phyloP scores from a whole-genome alignment of 1,284 basidiomycete species.

The Pascua sp. region DNA sequence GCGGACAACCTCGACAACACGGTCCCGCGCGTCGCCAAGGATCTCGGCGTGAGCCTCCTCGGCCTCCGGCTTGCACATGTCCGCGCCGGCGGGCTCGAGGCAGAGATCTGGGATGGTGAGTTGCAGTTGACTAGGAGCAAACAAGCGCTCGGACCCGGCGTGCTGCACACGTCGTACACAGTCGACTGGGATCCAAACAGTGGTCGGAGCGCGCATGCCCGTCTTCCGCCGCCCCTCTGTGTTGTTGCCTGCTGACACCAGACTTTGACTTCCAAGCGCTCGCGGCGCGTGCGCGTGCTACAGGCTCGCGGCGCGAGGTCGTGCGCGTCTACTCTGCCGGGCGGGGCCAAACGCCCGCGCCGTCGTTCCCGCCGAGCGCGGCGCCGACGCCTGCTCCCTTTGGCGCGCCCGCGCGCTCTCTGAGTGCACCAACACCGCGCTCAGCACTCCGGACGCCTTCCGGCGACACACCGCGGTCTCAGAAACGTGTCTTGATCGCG shows the following conservation, averaged over 20 bases:
- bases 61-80: constrained; percentile 26
- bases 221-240: too few relatives aligned
- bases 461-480: constrained; percentile 4
- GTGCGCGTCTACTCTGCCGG: constrained; percentile 18
- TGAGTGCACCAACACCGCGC: constrained; percentile 2
- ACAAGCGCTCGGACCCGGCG: too few relatives aligned
- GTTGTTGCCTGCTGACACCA: constrained; percentile 3
- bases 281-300: constrained; percentile 25
- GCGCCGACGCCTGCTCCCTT: not conserved
- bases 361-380: not conserved
- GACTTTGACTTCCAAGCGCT: constrained; percentile 33
- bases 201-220: too few relatives aligned
- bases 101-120: constrained; percentile 34
- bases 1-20: constrained; percentile 13
- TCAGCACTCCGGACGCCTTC: constrained; percentile 9
- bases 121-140: not conserved
- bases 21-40: constrained; percentile 10
- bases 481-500: constrained; percentile 12
- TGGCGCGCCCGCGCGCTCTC: too few relatives aligned
- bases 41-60: constrained; percentile 11
- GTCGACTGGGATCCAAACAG: too few relatives aligned
- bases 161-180: too few relatives aligned
- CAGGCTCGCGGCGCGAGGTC: constrained; percentile 9
- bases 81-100: constrained; percentile 26
- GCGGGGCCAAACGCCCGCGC: constrained; percentile 6